phyloP scores from a whole-genome alignment of 192 early-diverging fungal species.

The Coemansia umbellata region DNA sequence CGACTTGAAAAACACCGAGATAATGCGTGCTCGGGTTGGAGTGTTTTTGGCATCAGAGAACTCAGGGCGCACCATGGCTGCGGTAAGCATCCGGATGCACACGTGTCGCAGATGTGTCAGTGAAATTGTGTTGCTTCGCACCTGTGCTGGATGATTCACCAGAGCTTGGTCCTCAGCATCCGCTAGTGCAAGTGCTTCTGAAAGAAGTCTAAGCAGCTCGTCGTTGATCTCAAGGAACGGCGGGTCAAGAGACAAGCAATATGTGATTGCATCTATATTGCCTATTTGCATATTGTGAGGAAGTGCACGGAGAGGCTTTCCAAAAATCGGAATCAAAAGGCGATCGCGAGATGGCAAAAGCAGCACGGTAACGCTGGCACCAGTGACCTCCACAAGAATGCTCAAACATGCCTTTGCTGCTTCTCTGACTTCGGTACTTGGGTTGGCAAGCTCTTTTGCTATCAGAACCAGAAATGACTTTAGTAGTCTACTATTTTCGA shows the following conservation, averaged over 20 bases:
- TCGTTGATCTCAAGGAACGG: constrained; percentile 88
- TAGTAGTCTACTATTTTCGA: constrained; percentile 36
- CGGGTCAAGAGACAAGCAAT: constrained; percentile 84
- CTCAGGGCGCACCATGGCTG: constrained; percentile 88
- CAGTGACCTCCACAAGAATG: constrained; percentile 74
- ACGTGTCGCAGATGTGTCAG: constrained; percentile 88
- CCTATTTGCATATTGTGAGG: constrained; percentile 98
- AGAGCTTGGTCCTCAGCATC: constrained; percentile 98
- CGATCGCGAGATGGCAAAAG: constrained; percentile 79
- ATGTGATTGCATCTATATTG: constrained; percentile 97
- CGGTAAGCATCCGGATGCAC: constrained; percentile 92
- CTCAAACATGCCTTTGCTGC: constrained; percentile 80
- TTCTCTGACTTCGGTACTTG: constrained; percentile 82
- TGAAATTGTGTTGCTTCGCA: constrained; percentile 76
- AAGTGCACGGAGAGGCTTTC: constrained; percentile 92
- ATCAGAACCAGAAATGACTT: constrained; percentile 56
- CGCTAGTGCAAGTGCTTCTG: constrained; percentile 88
- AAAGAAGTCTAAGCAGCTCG: constrained; percentile 81
- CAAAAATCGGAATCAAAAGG: constrained; percentile 88
- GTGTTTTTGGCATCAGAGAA: constrained; percentile 70
- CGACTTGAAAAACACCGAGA: constrained; percentile 98
- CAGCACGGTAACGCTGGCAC: constrained; percentile 77
- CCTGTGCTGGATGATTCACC: constrained; percentile 70
- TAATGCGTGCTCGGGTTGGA: constrained; percentile 82
- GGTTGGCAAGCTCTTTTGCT: constrained; percentile 88